Base-by-base conservation (phyloP, 371 early-diverging fungal genomes). In the Thermomucor indicae-seudaticae region DNA sequence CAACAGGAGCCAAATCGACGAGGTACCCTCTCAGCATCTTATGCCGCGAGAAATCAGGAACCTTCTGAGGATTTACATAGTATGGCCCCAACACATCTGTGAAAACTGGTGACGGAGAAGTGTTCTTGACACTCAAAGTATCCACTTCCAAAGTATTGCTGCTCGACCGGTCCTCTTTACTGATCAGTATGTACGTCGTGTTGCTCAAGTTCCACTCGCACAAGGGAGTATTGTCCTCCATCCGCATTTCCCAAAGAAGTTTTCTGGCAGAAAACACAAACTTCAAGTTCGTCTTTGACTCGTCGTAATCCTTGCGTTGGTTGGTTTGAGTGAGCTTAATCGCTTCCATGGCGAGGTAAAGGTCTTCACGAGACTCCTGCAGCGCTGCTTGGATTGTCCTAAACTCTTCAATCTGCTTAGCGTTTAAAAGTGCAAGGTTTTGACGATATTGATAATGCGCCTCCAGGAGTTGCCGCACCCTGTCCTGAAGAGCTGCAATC, bases 11-110 rank as follows among this genome's bases (percentile, higher is more conserved):
- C 35, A 89, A 62, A 23, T 90, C 83, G 3, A 84, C 72, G 73
- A 87, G 79, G 46, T 83, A 83, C 4, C 89, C 81, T 37, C 89
- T 73, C 4, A 95, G 61, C 92, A 92, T 92, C 65, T 91, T 90
- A 43, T 89, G 81, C 11, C 85, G 66, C 8, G 80, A 73, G 51
- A 85, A 91, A 51, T 90, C 80, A 3, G 72, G 64, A 25, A 34
- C 22, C 54, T 57, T 29, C 31, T 39, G 14, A n/a, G 19, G 20
- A 55, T 54, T 16, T 70, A 67, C 38, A 58, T 49, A 39, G 83
- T 54, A 89, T 4, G 91, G 86, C 0, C 80, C 71, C 16, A 94
- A 61, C 1, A 91, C 66, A 29, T 92, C 88, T 10, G 42, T 57
- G 61, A 88, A 92, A 16, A 67, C 62, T 6, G 85, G 76, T 3